phyloP scores from a whole-genome alignment of 345 rosid genomes.

The Eucalyptus dawsonii region DNA sequence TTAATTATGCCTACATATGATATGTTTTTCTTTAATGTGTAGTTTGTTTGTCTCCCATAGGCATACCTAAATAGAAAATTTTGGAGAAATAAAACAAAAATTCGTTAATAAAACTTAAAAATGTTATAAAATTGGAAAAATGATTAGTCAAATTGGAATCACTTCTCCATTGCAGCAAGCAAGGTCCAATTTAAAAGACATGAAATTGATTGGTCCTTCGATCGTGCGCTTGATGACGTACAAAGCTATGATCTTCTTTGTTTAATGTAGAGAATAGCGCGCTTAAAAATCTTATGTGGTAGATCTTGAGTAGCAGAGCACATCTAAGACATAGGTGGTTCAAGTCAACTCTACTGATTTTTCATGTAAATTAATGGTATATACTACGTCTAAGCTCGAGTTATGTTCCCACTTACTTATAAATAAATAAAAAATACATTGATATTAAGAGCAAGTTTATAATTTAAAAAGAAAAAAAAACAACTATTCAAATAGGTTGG shows the following conservation, averaged over 20 bases:
- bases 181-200: neutral
- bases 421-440: neutral
- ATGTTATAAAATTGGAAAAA: neutral
- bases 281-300: neutral
- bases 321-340: neutral
- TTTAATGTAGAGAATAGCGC: neutral
- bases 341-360: neutral
- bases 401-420: neutral
- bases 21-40: neutral
- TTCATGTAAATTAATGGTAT: neutral
- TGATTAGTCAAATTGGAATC: neutral
- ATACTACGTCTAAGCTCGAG: neutral
- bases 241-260: neutral
- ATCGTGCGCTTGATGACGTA: neutral
- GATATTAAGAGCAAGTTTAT: neutral
- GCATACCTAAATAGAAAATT: neutral
- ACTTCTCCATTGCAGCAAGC: neutral
- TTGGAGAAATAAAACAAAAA: neutral
- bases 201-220: neutral
- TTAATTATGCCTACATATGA: neutral
- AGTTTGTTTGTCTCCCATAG: neutral
- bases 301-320: neutral
- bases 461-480: neutral
- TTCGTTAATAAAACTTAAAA: neutral
- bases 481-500: neutral